A percentile compares a stretch with the other conserved stretches of the same genome.
Evolutionary conservation across 2,329 filamentous ascomycete genomes (phyloP).

Genomic region (Trichothecium roseum): DNA sequence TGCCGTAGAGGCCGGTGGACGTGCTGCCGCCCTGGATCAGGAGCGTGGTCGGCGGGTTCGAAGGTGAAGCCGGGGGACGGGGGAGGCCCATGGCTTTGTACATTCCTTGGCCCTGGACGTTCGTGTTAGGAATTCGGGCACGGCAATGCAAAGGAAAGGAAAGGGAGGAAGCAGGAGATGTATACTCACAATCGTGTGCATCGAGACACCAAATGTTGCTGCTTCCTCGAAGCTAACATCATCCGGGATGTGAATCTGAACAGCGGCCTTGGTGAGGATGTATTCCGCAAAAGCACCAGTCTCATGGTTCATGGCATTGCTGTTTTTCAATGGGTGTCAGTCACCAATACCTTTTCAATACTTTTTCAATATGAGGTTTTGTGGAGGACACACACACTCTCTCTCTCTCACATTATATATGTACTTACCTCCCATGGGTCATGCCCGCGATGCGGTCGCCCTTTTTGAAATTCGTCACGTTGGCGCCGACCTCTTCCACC

Average conservation of each 20-base stretch:
- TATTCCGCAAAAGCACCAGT: constrained; percentile 51
- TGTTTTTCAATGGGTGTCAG: too few species aligned
- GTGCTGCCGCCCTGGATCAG: constrained; percentile 41
- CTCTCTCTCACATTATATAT: too few species aligned
- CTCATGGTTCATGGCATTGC: constrained; percentile 13
- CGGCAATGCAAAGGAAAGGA: too few species aligned
- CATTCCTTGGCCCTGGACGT: constrained; percentile 27
- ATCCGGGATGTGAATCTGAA: constrained; percentile 44
- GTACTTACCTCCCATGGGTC: too few species aligned
- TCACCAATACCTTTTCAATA: too few species aligned
- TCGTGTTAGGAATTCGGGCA: background rate
- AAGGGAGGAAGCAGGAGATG: background rate
- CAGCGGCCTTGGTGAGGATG: constrained; percentile 41
- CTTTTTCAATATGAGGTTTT: too few species aligned
- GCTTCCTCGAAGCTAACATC: constrained; percentile 43
- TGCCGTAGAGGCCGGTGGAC: constrained; percentile 45
- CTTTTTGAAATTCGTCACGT: constrained; percentile 31
- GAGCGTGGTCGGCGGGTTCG: constrained; percentile 6
- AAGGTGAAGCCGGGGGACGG: constrained; percentile 31
- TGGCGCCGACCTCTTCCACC: constrained; percentile 37
- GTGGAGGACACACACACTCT: constrained; percentile 1
- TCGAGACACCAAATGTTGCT: constrained; percentile 27
- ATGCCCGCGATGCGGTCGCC: constrained; percentile 41
- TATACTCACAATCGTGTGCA: background rate
- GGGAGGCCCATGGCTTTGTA: constrained; percentile 36